Evolutionary conservation across 2,329 filamentous ascomycete species (phyloP).

Genomic region (Zasmidium citrigriseum): DNA sequence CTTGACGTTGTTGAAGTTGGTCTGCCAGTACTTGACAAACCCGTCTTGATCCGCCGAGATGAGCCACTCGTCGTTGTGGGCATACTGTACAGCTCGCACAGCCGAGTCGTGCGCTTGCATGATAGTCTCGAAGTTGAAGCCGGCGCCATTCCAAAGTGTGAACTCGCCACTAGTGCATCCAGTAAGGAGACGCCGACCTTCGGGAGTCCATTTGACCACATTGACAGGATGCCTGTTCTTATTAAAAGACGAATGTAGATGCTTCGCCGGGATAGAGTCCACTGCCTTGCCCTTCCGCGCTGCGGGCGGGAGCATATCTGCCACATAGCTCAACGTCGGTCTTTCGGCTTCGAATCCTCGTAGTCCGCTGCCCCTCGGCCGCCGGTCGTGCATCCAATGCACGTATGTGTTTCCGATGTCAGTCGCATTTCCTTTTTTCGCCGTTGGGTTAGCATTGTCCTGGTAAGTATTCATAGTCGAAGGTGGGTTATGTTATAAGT

Average conservation of each 20-base stretch:
- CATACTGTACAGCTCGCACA: conserved; percentile 81
- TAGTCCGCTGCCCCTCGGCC: conserved; percentile 71
- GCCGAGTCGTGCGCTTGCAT: conserved; percentile 95
- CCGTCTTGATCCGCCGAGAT: conserved; percentile 94
- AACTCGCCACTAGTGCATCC: conserved; percentile 97
- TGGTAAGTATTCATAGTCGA: not conserved
- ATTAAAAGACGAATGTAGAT: conserved; percentile 96
- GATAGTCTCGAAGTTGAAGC: conserved; percentile 99
- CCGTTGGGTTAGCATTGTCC: conserved; percentile 13
- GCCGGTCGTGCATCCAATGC: conserved; percentile 85
- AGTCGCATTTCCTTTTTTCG: conserved; percentile 32
- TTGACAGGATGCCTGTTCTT: conserved; percentile 98
- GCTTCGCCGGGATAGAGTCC: conserved; percentile 89
- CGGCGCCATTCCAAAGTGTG: conserved; percentile 97
- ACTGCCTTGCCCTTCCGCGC: conserved; percentile 73
- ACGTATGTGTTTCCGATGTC: conserved; percentile 39
- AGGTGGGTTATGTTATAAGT: not conserved
- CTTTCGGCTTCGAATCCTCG: conserved; percentile 76
- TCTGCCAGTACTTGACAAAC: conserved; percentile 97
- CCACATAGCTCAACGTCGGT: conserved; percentile 84
- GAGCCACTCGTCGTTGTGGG: conserved; percentile 95
- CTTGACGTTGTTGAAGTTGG: conserved; percentile 98
- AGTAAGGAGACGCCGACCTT: conserved; percentile 86
- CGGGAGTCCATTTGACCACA: conserved; percentile 95
- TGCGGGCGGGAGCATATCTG: conserved; percentile 86